Base-by-base conservation (phyloP, 352 stramenopile species). In the Phytophthora melonis region DNA sequence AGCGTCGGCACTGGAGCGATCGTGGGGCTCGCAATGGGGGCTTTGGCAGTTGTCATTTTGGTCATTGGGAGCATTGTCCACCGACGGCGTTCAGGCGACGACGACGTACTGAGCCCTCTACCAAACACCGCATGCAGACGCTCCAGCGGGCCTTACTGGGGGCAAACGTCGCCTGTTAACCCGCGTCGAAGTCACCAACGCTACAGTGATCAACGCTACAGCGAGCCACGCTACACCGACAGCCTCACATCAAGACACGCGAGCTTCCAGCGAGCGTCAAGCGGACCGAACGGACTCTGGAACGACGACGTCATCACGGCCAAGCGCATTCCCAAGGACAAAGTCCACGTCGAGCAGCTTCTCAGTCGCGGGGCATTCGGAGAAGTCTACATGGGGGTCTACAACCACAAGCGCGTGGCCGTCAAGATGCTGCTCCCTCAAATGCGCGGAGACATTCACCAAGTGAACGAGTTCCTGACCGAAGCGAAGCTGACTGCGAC, bases 321-420 rank as follows among this genome's bases (percentile, higher is more conserved):
- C 10, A 69, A 64, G 11, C 58, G 75, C 1, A 65, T 82, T n/a
- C 69, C 74, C 8, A 34, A 71, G 27, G 57, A 81, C 27, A 68
- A 80, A 47, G 36, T 78, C 1, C 32, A 60, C 6, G 57, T 75
- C n/a, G n/a, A 67, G 3, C 14, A 78, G 30, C 19, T 82, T 10
- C 34, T 85, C 3, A 72, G 62, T 6, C 41, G 56, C 1, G 78
- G 78, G 0, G 75, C 57, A 32, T 85, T 73, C 13, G 72, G 78
- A 14, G 68, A 83, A n/a, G 75, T 85, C 23, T 83, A 79, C 66
- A 53, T 71, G 9, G 75, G 72, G 5, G 55, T 68, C 30, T 85
- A 77, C 59, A 68, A 78, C 10, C 55, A 59, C 23, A 58, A 66
- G 9, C 19, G 43, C 1, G 78, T 83, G 5, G 75, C 72, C 1